Conservation (phyloP, 2,329 filamentous ascomycete genomes). For the Hortaea sp. region DNA sequence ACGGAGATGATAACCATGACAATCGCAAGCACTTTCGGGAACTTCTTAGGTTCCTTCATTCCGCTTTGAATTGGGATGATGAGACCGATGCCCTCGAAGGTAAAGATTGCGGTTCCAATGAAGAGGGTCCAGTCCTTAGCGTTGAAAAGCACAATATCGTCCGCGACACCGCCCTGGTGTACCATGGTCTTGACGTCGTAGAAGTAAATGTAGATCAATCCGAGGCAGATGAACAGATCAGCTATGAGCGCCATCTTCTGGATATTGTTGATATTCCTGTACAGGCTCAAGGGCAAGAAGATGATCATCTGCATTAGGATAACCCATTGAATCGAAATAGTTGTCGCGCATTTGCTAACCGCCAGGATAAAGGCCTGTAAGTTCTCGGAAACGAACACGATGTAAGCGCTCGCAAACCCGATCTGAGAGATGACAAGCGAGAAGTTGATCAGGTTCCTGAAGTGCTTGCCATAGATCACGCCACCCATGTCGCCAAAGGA, state of each 20-base stretch:
- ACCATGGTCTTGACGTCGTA: slow-evolving; percentile 82
- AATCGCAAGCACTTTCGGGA: slow-evolving; percentile 73
- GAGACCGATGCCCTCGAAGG: slow-evolving; percentile 92
- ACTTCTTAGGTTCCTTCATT: slow-evolving; percentile 85
- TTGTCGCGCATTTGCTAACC: slow-evolving; percentile 75
- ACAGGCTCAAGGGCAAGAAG: slow-evolving; percentile 85
- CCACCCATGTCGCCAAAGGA: slow-evolving; percentile 97
- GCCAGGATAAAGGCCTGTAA: slow-evolving; percentile 89
- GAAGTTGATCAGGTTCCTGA: slow-evolving; percentile 75
- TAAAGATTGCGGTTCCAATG: slow-evolving; percentile 98
- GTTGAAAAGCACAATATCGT: slow-evolving; percentile 85
- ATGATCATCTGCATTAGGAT: slow-evolving; percentile 93
- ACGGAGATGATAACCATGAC: slow-evolving; percentile 95
- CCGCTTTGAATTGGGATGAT: slow-evolving; percentile 98
- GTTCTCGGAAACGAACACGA: slow-evolving; percentile 93
- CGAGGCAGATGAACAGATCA: slow-evolving; percentile 87
- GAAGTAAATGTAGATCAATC: slow-evolving; percentile 89
- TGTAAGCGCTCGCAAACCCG: slow-evolving; percentile 90
- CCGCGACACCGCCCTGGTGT: slow-evolving; percentile 56
- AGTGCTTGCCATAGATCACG: slow-evolving; percentile 79
- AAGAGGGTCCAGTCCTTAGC: slow-evolving; percentile 88
- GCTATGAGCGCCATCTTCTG: slow-evolving; percentile 89
- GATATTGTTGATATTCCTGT: slow-evolving; percentile 94
- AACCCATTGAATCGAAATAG: slow-evolving; percentile 78
- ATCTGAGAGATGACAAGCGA: slow-evolving; percentile 95